Base-by-base conservation (phyloP, 164 flowering plant genomes). In the Vitis cinerea region DNA sequence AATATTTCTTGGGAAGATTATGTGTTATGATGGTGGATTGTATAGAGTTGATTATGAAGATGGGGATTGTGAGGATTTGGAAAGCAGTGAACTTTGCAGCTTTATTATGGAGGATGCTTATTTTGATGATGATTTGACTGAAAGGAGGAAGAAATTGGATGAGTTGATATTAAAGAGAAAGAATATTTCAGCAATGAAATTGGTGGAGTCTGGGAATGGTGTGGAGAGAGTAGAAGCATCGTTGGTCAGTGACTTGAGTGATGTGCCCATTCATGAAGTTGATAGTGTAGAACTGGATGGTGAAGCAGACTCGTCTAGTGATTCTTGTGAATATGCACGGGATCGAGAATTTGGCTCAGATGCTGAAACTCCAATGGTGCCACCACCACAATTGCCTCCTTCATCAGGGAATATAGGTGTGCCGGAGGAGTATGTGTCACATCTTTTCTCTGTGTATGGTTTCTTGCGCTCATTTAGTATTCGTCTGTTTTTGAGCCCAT, bases 61-160 rank as follows among this genome's bases (percentile, higher is more conserved):
- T 73, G 99, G 97, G 7, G 98, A 93, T 80, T 83, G 65, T 37
- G 99, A 96, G 84, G 98, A 93, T 73, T 67, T 96, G 66, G 95
- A 91, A 7, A 85, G 86, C 10, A 47, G 81, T 1, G 98, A 96
- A 78, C 75, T 88, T 11, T 76, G 83, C 2, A 73, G 13, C 31
- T 48, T 83, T 68, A 58, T 88, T 27, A 58, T 91, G 1, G 75
- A 31, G 12, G 91, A 86, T 14, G 59, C 56, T 49, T 74, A 78
- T 56, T 77, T 86, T 50, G 85, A 78, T 58, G 81, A 69, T 10
- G 84, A 76, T 27, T 69, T 87, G 63, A 56, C 61, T 56, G 19
- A 12, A 10, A 84, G 85, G 81, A 93, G 73, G 76, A 72, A 63
- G 65, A 83, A 76, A 47, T 71, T 92, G 51, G 90, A 91, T 72